Conservation (phyloP, 2,329 filamentous ascomycete species). For the Seiridium cupressi region DNA sequence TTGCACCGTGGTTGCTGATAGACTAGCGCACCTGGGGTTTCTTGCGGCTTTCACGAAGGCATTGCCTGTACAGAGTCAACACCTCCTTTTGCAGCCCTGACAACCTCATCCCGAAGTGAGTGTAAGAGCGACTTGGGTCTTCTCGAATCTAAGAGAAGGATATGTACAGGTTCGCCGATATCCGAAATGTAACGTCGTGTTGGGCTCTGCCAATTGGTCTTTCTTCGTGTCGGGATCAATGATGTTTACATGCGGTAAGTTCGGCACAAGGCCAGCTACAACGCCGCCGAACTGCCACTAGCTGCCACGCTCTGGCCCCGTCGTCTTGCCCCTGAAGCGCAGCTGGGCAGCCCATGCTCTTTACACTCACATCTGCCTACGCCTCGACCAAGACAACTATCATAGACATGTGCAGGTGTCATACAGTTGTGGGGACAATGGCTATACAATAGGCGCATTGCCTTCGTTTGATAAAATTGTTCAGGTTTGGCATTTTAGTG, state of each 20-base stretch:
- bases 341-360: too few species aligned
- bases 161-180: too few species aligned
- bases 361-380: too few species aligned
- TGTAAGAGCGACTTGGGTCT: background rate
- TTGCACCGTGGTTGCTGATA: background rate
- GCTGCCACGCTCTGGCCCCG: background rate
- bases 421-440: too few species aligned
- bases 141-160: too few species aligned
- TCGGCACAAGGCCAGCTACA: background rate
- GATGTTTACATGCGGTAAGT: constrained; percentile 1
- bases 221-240: background rate
- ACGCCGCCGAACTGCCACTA: background rate
- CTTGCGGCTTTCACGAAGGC: constrained; percentile 74
- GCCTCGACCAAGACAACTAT: too few species aligned
- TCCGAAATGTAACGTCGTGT: background rate
- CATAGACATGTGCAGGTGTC: too few species aligned
- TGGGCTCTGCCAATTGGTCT: background rate
- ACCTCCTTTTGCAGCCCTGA: constrained; percentile 93
- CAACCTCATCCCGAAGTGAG: constrained; percentile 45
- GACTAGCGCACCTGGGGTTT: constrained; percentile 67
- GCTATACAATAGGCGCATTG: too few species aligned
- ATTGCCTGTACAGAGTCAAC: constrained; percentile 79
- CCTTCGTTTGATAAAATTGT: too few species aligned
- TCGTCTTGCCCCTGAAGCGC: background rate
- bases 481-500: too few species aligned